Evolutionary conservation across 257 asterid species (phyloP).

Genomic region (Orobanche coerulescens): DNA sequence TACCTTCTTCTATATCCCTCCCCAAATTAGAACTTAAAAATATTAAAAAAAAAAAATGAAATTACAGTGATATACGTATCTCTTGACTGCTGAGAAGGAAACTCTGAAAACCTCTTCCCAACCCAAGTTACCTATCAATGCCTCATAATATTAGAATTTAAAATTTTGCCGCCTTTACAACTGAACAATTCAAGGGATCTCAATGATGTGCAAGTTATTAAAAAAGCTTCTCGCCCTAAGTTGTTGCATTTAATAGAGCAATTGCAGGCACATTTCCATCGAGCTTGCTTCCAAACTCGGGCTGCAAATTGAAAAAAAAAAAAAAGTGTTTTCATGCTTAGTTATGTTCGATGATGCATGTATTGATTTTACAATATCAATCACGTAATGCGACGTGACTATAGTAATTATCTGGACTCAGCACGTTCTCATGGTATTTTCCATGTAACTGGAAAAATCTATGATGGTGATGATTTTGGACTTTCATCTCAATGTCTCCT

Average conservation of each 20-base stretch:
- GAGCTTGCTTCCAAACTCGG: constrained; percentile 35
- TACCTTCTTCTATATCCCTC: neutral
- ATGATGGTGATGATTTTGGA: too few relatives aligned
- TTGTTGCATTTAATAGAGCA: constrained; percentile 38
- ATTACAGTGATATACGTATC: neutral
- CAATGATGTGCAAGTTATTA: neutral
- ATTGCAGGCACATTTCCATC: constrained; percentile 45
- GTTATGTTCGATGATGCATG: too few relatives aligned
- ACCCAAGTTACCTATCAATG: neutral
- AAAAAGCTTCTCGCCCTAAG: constrained; percentile 20
- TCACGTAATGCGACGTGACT: too few relatives aligned
- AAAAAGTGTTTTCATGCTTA: neutral
- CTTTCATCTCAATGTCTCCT: too few relatives aligned
- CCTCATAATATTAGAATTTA: neutral
- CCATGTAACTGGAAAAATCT: too few relatives aligned
- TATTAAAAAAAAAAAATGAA: too few relatives aligned
- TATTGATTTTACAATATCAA: too few relatives aligned
- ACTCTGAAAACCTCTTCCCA: constrained; percentile 24
- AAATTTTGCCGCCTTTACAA: neutral
- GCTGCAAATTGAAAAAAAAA: constrained; percentile 37
- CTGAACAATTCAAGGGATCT: neutral
- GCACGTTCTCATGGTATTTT: too few relatives aligned
- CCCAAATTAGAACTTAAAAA: neutral
- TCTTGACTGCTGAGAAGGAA: constrained; percentile 27
- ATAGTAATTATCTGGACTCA: too few relatives aligned